Conservation (phyloP, 148 eudicot species). For the Gaultheria prostrata region DNA sequence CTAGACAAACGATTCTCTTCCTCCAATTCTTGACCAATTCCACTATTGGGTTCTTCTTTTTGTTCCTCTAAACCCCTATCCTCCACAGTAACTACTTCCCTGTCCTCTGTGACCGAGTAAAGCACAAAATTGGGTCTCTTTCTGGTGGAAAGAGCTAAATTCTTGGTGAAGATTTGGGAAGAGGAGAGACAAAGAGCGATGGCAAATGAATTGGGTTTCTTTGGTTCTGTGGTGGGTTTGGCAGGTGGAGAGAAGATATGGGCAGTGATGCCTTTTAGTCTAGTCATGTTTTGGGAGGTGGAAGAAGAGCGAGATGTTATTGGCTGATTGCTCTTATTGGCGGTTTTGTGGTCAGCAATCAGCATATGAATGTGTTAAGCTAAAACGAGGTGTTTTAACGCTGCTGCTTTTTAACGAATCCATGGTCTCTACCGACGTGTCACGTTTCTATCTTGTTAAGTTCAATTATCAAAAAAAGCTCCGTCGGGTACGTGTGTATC, state of each 20-base stretch:
- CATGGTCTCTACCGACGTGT: neutral
- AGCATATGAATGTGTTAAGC: neutral
- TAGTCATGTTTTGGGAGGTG: neutral
- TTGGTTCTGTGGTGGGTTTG: slow-evolving; percentile 8
- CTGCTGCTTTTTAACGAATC: neutral
- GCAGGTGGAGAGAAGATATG: neutral
- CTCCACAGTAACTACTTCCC: slow-evolving; percentile 2
- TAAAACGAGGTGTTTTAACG: neutral
- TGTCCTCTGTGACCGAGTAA: slow-evolving; percentile 3
- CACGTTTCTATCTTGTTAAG: neutral
- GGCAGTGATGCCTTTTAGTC: neutral
- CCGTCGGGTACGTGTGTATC: too few species aligned
- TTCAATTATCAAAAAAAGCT: neutral
- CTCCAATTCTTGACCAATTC: slow-evolving; percentile 9
- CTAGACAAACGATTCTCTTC: neutral
- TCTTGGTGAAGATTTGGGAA: neutral
- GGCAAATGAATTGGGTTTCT: slow-evolving; percentile 6
- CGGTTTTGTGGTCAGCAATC: neutral
- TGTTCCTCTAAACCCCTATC: neutral
- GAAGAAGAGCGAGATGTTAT: neutral
- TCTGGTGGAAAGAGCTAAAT: slow-evolving; percentile 2
- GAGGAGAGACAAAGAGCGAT: neutral
- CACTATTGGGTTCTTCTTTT: neutral
- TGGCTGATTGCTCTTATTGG: neutral
- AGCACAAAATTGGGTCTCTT: slow-evolving; percentile 9